A percentile compares a stretch with the other conserved stretches of the same genome.
phyloP scores from a whole-genome alignment of 352 stramenopile species.

The Bremia lactucae region DNA sequence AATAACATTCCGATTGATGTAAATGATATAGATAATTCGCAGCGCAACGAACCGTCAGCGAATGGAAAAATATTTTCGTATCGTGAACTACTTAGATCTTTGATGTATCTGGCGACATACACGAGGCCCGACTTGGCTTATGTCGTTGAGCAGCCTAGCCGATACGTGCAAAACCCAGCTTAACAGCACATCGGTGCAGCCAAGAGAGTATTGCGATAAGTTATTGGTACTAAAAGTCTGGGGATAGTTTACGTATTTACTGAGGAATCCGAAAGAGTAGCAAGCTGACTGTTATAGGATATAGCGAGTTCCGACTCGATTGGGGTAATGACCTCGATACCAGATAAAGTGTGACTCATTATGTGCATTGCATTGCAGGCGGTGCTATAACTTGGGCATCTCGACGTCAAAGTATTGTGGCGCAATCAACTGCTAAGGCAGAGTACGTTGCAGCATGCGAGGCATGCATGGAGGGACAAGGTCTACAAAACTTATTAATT shows the following conservation, averaged over 20 bases:
- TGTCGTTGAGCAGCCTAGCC: background rate
- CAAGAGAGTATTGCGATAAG: background rate
- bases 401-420: background rate
- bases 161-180: background rate
- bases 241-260: background rate
- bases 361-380: background rate
- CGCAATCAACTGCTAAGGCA: background rate
- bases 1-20: background rate
- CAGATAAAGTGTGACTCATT: background rate
- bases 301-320: too few species aligned
- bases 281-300: too few species aligned
- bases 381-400: background rate
- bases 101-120: too few species aligned
- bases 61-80: background rate
- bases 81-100: background rate
- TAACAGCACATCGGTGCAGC: background rate
- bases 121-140: too few species aligned
- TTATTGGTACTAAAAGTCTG: background rate
- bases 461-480: background rate
- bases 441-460: background rate
- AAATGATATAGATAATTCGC: background rate
- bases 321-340: constrained; percentile 1
- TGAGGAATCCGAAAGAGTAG: too few species aligned
- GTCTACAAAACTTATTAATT: background rate
- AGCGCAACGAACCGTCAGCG: background rate